Base-by-base conservation (phyloP, 176 grass and related monocot genomes). In the Canna indica region DNA sequence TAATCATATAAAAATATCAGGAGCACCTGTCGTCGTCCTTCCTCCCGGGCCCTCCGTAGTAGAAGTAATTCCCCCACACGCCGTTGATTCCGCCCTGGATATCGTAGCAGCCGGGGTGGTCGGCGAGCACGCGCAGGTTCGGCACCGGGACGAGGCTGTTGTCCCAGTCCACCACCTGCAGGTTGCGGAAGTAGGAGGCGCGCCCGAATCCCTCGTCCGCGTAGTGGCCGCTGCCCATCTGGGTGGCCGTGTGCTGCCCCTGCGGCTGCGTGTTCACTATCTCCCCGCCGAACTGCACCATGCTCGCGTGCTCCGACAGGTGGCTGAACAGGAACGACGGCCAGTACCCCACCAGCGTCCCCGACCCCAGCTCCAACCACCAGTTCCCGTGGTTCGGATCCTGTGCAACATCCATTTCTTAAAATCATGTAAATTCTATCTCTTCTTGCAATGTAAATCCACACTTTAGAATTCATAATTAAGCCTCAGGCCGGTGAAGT, bases 221-320 rank as follows among this genome's bases (percentile, higher is more conserved):
- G 75, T 88, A 91, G 47, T 88, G 85, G 3, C 91, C 88, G 63
- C 88, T 91, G 57, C 91, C 91, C 91, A 96, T 96, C 81, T 96
- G 83, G 36, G 91, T 96, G 27, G 88, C 74, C 50, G 88, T 91
- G 78, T 96, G 91, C 18, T 65, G 58, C 3, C 91, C 88, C 5
- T 75, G 63, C 33, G 78, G 76, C 64, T 73, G 73, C 2, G 72
- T 75, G 71, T 96, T 96, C 3, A 91, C 78, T 1, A 96, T 46
- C 86, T 96, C 91, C 15, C 91, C 91, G 3, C 91, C 88, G 11
- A 91, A 96, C 71, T 96, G 91, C 78, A 96, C 83, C 92, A 96
- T 91, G 66, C 83, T 85, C 22, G 85, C 88, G 53, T 89, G 85
- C 59, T 80, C 75, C 33, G 85, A 86, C 76, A 96, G 80, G 71